A percentile compares a stretch with the other conserved stretches of the same genome.
These are phyloP conservation scores for Wickerhamiella galacta DNA, from an alignment of 805 yeast genomes.

Conservation along the genomic window DNA sequence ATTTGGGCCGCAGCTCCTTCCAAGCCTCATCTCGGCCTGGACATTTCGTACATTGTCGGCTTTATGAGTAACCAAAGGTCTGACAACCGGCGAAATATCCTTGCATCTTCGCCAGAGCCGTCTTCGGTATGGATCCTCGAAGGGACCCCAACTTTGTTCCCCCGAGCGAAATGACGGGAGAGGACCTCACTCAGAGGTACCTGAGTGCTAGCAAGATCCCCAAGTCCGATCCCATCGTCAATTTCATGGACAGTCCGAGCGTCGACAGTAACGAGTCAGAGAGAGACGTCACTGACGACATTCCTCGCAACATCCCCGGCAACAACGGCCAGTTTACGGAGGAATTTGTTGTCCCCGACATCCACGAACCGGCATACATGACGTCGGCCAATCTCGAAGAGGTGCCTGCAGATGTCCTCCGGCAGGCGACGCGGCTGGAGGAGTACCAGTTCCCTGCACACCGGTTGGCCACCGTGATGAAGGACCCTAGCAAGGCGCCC, in stretches of 20 bases:
- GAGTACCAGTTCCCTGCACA: slow-evolving; percentile 78
- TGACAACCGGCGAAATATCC: too few species aligned
- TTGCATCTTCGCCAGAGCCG: too few species aligned
- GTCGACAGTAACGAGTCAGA: background rate
- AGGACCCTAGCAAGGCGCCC: slow-evolving; percentile 68
- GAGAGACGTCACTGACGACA: slow-evolving; percentile 7
- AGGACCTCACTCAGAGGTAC: slow-evolving; percentile 1
- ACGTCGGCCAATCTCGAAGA: slow-evolving; percentile 83
- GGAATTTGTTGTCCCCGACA: slow-evolving; percentile 15
- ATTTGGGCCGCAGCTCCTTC: too few species aligned
- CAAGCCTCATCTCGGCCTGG: too few species aligned
- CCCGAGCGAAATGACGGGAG: slow-evolving; percentile 36
- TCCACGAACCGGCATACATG: slow-evolving; percentile 17
- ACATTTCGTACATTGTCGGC: too few species aligned
- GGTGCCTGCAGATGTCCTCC: slow-evolving; percentile 82
- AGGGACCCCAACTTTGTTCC: slow-evolving; percentile 82
- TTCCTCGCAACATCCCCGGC: slow-evolving; percentile 16
- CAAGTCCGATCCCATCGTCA: slow-evolving; percentile 16
- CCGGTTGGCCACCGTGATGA: slow-evolving; percentile 50
- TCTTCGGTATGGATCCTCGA: slow-evolving; percentile 85
- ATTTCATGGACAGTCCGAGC: background rate
- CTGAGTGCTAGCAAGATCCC: slow-evolving; percentile 23
- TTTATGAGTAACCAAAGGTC: too few species aligned
- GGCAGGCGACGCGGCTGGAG: slow-evolving; percentile 62
- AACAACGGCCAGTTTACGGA: slow-evolving; percentile 15